Evolutionary conservation across 495 filamentous ascomycete species (phyloP).

Genomic region (Podospora conica): DNA sequence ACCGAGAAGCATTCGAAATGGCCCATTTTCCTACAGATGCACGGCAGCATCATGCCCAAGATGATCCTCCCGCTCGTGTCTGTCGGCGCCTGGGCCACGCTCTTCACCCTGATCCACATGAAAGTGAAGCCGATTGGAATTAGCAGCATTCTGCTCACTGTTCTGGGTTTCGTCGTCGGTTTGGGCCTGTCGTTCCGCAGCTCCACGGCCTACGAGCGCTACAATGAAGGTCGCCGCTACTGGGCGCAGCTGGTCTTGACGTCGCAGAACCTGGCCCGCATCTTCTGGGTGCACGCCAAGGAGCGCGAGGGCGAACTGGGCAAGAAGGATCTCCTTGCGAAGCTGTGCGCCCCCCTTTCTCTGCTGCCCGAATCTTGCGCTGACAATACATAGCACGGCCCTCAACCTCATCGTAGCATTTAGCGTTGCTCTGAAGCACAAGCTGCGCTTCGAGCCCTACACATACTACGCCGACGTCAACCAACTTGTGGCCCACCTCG

Average conservation of each 20-base stretch:
- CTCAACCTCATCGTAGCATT: constrained; percentile 80
- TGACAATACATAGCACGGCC: constrained; percentile 46
- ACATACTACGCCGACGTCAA: constrained; percentile 64
- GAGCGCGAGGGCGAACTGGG: constrained; percentile 56
- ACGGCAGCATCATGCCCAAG: constrained; percentile 73
- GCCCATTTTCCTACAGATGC: constrained; percentile 71
- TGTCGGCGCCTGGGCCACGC: constrained; percentile 62
- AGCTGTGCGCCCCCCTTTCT: constrained; percentile 43
- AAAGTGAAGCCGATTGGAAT: constrained; percentile 49
- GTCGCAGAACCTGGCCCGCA: constrained; percentile 66
- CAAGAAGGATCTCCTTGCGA: constrained; percentile 66
- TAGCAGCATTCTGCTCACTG: constrained; percentile 66
- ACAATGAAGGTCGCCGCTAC: constrained; percentile 66
- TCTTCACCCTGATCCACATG: constrained; percentile 54
- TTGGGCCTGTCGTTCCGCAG: constrained; percentile 76
- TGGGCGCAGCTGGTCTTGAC: constrained; percentile 70
- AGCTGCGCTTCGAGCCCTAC: constrained; percentile 82
- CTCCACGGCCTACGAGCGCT: constrained; percentile 81
- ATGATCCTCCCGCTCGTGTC: constrained; percentile 69
- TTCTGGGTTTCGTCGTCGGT: constrained; percentile 86
- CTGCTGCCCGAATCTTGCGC: constrained; percentile 6
- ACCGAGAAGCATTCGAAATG: constrained; percentile 73
- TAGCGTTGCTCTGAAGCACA: constrained; percentile 71
- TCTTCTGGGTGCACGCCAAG: constrained; percentile 69
- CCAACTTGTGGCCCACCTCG: constrained; percentile 52